These are phyloP conservation scores for Termitomyces heimii DNA, from an alignment of 768 basidiomycete genomes.

Conservation along the genomic window DNA sequence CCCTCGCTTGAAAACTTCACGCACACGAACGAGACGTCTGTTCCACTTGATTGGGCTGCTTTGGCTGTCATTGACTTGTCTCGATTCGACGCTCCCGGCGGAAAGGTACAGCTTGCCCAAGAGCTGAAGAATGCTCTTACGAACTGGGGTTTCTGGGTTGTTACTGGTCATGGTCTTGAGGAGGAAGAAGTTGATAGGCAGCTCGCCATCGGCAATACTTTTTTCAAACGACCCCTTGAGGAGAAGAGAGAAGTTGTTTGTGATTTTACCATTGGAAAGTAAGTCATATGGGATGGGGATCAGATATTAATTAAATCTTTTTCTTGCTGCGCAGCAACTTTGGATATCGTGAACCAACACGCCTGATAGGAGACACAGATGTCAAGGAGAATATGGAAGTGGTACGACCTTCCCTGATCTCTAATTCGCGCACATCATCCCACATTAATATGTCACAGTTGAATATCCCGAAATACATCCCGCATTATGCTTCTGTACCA, in stretches of 20 bases:
- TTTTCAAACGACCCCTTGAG: constrained; percentile 27
- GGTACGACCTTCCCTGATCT: background rate
- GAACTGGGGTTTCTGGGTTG: constrained; percentile 36
- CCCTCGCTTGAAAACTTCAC: constrained; percentile 3
- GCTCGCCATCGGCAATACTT: constrained; percentile 28
- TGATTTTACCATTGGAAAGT: constrained; percentile 27
- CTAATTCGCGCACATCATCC: background rate
- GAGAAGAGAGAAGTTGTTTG: constrained; percentile 25
- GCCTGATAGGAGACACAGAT: constrained; percentile 24
- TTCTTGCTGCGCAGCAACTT: constrained; percentile 18
- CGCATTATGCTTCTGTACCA: constrained; percentile 10
- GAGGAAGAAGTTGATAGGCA: constrained; percentile 30
- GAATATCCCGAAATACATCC: constrained; percentile 30
- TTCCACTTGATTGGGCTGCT: constrained; percentile 25
- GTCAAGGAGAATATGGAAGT: constrained; percentile 33
- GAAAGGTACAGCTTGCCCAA: constrained; percentile 22
- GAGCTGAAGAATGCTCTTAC: constrained; percentile 32
- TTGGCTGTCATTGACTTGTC: constrained; percentile 34
- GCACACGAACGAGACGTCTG: constrained; percentile 1
- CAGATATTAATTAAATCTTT: background rate
- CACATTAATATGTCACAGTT: constrained; percentile 9
- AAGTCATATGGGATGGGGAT: background rate
- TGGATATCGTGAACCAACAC: constrained; percentile 29
- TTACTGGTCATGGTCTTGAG: constrained; percentile 30
- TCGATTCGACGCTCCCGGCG: constrained; percentile 24